phyloP scores from a whole-genome alignment of 805 yeast genomes.

The Zygosaccharomyces lentus region DNA sequence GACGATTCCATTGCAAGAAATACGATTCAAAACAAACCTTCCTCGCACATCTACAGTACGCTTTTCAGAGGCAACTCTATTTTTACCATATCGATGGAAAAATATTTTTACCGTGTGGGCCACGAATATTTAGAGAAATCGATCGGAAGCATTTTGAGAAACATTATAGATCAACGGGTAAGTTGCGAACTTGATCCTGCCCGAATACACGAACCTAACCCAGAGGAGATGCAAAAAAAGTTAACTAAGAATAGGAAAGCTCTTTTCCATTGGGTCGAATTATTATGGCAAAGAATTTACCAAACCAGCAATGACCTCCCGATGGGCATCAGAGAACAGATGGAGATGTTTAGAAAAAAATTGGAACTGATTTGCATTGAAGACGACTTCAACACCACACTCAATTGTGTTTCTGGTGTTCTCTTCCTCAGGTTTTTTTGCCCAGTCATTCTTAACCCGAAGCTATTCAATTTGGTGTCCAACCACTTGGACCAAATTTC shows the following conservation, averaged over 20 bases:
- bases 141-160: conserved; percentile 62
- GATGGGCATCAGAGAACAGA: conserved; percentile 53
- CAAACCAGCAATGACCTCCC: conserved; percentile 74
- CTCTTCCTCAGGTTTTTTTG: conserved; percentile 80
- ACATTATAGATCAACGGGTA: conserved; percentile 46
- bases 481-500: conserved; percentile 66
- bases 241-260: conserved; percentile 46
- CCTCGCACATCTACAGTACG: conserved; percentile 46
- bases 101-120: conserved; percentile 71
- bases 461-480: conserved; percentile 66
- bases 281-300: conserved; percentile 64
- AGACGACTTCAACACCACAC: conserved; percentile 43
- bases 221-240: conserved; percentile 37
- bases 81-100: conserved; percentile 75
- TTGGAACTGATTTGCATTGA: conserved; percentile 55
- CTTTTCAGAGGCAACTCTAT: conserved; percentile 83
- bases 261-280: conserved; percentile 48
- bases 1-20: conserved; percentile 24
- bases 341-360: conserved; percentile 57
- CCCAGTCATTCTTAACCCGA: conserved; percentile 90
- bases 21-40: conserved; percentile 21
- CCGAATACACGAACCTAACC: conserved; percentile 39
- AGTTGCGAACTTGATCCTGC: conserved; percentile 83
- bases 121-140: conserved; percentile 70
- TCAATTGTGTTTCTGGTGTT: conserved; percentile 78